phyloP scores from a whole-genome alignment of 441 rosid species.

The Capsella rubella region DNA sequence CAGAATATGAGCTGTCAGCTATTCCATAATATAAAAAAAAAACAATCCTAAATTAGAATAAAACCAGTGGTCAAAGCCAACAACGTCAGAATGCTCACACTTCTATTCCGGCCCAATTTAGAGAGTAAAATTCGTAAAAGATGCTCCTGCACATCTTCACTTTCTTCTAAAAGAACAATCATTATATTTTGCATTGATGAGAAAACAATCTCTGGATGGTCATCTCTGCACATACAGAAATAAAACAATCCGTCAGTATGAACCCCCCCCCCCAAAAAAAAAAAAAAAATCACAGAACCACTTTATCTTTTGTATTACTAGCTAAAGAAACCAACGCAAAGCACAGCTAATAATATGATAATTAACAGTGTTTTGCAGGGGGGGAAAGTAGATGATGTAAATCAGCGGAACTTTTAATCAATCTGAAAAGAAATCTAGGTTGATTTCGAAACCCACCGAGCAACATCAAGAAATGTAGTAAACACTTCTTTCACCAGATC shows the following conservation, averaged over 20 bases:
- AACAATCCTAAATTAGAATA: conserved; percentile 21
- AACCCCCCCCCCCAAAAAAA: background rate
- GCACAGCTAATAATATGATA: background rate
- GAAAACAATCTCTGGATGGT: conserved; percentile 89
- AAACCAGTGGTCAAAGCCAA: conserved; percentile 12
- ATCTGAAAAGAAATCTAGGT: conserved; percentile 29
- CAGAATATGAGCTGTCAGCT: conserved; percentile 44
- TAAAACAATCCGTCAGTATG: conserved; percentile 29
- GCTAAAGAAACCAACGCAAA: background rate
- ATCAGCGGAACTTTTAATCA: conserved; percentile 29
- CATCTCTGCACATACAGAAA: conserved; percentile 72
- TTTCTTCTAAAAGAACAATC: conserved; percentile 90
- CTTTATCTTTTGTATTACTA: conserved; percentile 24
- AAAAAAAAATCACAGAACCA: background rate
- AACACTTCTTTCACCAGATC: conserved; percentile 78
- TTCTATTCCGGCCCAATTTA: conserved; percentile 78
- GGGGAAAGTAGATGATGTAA: conserved; percentile 13
- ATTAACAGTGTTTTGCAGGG: background rate
- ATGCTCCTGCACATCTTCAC: conserved; percentile 91
- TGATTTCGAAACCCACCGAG: conserved; percentile 70
- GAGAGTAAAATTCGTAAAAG: conserved; percentile 78
- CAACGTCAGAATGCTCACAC: conserved; percentile 59
- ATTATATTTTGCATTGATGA: conserved; percentile 96
- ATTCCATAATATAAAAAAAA: conserved; percentile 19
- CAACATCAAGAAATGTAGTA: conserved; percentile 85